A percentile compares a stretch with the other conserved stretches of the same genome.
Conservation (phyloP, 176 grass and related monocot genomes). For the Eleusine indica region DNA sequence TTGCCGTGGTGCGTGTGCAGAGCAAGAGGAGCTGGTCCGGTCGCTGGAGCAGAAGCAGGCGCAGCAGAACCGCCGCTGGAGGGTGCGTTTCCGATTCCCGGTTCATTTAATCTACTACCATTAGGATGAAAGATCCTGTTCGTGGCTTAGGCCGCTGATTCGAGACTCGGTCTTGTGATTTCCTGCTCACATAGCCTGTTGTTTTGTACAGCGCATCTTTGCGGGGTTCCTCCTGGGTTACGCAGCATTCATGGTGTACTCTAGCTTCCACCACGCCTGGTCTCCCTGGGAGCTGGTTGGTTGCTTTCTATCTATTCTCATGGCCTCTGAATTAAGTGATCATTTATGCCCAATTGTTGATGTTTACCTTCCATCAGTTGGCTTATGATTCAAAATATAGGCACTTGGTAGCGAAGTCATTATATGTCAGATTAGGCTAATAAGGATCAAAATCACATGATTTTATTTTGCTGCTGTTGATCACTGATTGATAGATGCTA, state of each 20-base stretch:
- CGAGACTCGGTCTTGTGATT: not conserved
- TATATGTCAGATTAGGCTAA: not conserved
- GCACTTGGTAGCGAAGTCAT: not conserved
- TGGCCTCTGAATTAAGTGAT: not conserved
- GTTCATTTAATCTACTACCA: not conserved
- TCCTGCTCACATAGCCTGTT: conserved; percentile 16
- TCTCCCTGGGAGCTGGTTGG: conserved; percentile 87
- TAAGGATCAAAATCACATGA: not conserved
- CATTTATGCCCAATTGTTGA: not conserved
- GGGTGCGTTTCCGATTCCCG: conserved; percentile 47
- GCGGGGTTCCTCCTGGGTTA: conserved; percentile 70
- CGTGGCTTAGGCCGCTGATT: not conserved
- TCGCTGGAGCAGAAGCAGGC: conserved; percentile 79
- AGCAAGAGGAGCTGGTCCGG: conserved; percentile 89
- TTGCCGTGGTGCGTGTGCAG: conserved; percentile 41
- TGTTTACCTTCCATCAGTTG: not conserved
- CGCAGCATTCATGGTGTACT: conserved; percentile 71
- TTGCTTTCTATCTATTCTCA: conserved; percentile 12
- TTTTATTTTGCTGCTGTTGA: not conserved
- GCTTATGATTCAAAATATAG: not conserved
- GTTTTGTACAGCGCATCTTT: conserved; percentile 64
- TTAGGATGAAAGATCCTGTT: not conserved
- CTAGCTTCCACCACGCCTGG: conserved; percentile 75
- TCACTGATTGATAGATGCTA: not conserved
- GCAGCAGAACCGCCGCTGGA: conserved; percentile 68